Base-by-base conservation (phyloP, 2,329 filamentous ascomycete genomes). In the Botrytis hyacinthi region DNA sequence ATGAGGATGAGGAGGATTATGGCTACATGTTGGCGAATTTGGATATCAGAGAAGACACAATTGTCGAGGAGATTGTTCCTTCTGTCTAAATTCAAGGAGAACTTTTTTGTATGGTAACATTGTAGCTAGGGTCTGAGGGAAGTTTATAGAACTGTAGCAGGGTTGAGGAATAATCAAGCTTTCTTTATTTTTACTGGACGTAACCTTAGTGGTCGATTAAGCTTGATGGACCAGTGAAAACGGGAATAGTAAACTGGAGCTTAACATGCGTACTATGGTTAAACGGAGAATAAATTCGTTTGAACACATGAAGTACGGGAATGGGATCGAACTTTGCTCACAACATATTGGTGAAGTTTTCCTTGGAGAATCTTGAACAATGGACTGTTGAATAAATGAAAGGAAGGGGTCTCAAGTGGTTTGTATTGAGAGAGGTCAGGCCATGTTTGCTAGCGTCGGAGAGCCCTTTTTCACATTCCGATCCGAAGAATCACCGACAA, bases 401-500 rank as follows among this genome's bases (percentile, higher is more conserved):
- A 57, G 29, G 26, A 67, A 67, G 65, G 26, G 32, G 14, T 54
- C 48, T 54, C 26, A 16, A 37, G 26, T 26, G 32, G 51, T n/a
- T 29, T 57, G 51, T 2, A 29, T 29, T 57, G n/a, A 44, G 12
- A 10, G 4, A 22, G 9, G 42, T 67, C 32, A 37, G 40, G 14
- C 14, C n/a, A 51, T 37, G 32, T 67, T 68, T 32, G n/a, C 16
- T 44, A 44, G 35, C n/a, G 18, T 57, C 66, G 48, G 35, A 57
- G 29, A 54, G 51, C 26, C 12, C 51, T 40, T 35, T 35, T 67
- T 40, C 48, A 42, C 29, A 4, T 3, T 29, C 65, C 46, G 48
- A 42, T 32, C 65, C 66, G 66, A n/a, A 68, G 35, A 68, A 68
- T 57, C 54, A 37, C 66, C 48, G 66, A 68, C 26, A 29, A 32